Percentiles rank a stretch among this genome's conserved stretches.
phyloP scores from a whole-genome alignment of 2,329 filamentous ascomycete species.

The Epichloe scottii region DNA sequence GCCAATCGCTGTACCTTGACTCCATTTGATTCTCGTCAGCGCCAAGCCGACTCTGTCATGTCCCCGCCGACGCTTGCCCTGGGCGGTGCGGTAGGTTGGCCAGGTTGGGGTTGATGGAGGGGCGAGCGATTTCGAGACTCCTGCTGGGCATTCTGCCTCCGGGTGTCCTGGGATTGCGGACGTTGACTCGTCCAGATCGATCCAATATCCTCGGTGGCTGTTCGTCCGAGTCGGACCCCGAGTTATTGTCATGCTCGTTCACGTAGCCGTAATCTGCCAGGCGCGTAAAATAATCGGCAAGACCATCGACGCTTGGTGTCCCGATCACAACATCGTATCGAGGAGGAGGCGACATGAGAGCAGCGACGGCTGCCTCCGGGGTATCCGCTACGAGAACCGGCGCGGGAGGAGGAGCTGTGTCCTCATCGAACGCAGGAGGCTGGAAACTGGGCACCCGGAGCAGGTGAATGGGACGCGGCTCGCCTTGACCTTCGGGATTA shows the following conservation, averaged over 20 bases:
- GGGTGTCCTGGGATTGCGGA: conserved; percentile 43
- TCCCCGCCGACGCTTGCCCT: background rate
- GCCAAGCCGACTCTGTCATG: background rate
- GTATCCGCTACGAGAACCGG: conserved; percentile 14
- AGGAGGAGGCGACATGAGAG: conserved; percentile 65
- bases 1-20: too few species aligned
- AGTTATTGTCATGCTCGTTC: conserved; percentile 24
- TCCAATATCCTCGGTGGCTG: conserved; percentile 33
- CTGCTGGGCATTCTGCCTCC: conserved; percentile 41
- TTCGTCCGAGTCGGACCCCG: conserved; percentile 30
- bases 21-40: background rate
- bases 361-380: conserved; percentile 9
- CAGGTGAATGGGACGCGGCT: conserved; percentile 68
- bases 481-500: conserved; percentile 5
- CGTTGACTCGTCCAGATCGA: conserved; percentile 42
- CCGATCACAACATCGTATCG: conserved; percentile 72
- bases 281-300: conserved; percentile 81
- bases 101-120: conserved; percentile 10
- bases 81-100: background rate
- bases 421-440: conserved; percentile 75
- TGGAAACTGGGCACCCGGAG: conserved; percentile 76
- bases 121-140: conserved; percentile 41
- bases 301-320: conserved; percentile 49
- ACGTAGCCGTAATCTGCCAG: conserved; percentile 56
- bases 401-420: conserved; percentile 31